Evolutionary conservation across 2,329 filamentous ascomycete species (phyloP), one percentile per base, ranked within the genome.

Genomic region (Lachnellula arida): DNA sequence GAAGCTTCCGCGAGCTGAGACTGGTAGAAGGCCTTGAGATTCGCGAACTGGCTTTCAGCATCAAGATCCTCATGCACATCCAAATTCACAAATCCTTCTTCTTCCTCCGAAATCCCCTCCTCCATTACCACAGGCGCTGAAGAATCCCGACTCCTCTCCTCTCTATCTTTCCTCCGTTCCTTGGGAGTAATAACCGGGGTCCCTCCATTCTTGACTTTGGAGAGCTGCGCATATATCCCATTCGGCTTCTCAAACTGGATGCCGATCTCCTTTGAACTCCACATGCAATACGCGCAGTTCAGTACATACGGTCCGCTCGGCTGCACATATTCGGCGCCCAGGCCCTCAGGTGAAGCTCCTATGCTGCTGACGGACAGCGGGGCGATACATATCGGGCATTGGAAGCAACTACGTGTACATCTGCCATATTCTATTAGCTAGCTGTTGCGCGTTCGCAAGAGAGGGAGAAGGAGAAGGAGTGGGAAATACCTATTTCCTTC

Each of bases 371-470:
- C 85, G 19, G 85, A 80, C 42, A 97, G 80, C 12, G 91, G 88
- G 0, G 91, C 85, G 28, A 89, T 85, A 72, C 94, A 99, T 61
- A 92, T 78, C 0, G 94, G 94, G 66, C 94, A 99, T 70, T 95
- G 90, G 76, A 94, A 97, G 73, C 94, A 99, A 70, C 92, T 97
- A 63, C 94, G 82, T 17, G 91, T 93, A 71, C 94, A 97, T 69
- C 91, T 93, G 50, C 9, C 23, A 46, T 22, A 15, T 32, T 35
- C 28, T 23, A 43, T 60, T 46, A 60, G 60, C 42, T 8, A 14
- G 40, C 25, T 35, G 35, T 28, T 47, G 12, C 19, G 15, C 17
- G 23, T 14, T 32, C 7, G 28, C 25, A 22, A 39, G 44, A 19
- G 5, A 12, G 3, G 15, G 22, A 22, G 22, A 22, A 22, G 22